These are phyloP conservation scores for Laetiporus sulphureus DNA, from an alignment of 1,284 basidiomycete species.

Conservation along the genomic window DNA sequence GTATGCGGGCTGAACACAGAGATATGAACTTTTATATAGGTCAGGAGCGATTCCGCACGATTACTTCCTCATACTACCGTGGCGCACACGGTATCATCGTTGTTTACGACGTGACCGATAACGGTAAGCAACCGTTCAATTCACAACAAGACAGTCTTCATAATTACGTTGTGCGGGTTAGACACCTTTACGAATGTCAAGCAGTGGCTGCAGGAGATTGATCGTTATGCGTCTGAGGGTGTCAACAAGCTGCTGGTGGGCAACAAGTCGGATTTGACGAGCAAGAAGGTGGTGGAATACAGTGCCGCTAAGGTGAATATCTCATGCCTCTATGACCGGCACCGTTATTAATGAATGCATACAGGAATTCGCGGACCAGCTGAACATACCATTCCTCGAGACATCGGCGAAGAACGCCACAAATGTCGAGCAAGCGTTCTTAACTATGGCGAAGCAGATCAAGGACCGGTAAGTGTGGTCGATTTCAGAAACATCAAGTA, in stretches of 20 bases:
- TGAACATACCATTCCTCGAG: conserved; percentile 95
- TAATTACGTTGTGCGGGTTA: conserved; percentile 23
- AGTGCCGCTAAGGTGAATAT: conserved; percentile 83
- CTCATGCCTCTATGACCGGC: not conserved
- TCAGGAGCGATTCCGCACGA: conserved; percentile 96
- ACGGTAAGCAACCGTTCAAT: conserved; percentile 46
- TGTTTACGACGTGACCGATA: conserved; percentile 99
- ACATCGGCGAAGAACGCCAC: conserved; percentile 99
- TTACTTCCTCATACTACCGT: conserved; percentile 96
- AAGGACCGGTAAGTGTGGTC: conserved; percentile 75
- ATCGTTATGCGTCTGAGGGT: conserved; percentile 97
- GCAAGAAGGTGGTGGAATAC: conserved; percentile 99
- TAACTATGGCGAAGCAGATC: conserved; percentile 99
- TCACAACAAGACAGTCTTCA: not conserved
- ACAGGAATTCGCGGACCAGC: conserved; percentile 93
- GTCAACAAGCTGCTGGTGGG: conserved; percentile 98
- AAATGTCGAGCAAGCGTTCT: conserved; percentile 99
- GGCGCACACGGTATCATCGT: conserved; percentile 97
- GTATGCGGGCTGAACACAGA: conserved; percentile 1
- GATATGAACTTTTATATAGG: conserved; percentile 35
- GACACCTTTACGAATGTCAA: conserved; percentile 99
- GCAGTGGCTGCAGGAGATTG: conserved; percentile 99
- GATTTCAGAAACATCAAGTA: not conserved
- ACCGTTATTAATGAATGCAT: conserved; percentile 5
- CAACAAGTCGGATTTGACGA: conserved; percentile 96